Evolutionary conservation across 768 basidiomycete species (phyloP), one percentile per base, ranked within the genome.

Genomic region (Pulveroboletus sp.): DNA sequence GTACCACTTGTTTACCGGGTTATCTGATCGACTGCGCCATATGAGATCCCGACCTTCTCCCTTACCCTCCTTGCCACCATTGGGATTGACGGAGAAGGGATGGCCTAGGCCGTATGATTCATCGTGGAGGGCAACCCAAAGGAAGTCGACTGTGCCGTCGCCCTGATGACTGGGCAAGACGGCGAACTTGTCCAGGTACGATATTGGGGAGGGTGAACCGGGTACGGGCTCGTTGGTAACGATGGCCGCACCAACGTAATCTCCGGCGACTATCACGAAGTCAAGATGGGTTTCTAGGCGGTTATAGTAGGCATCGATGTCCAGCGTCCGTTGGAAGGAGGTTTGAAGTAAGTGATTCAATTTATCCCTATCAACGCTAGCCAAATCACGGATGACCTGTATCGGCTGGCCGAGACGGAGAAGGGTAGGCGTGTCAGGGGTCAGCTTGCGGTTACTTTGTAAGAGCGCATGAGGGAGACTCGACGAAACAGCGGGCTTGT

Each of bases 1-100:
- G 71, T 99, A 99, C 96, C 96, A 99, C 71, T 93, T 95, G 72
- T 99, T 99, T 49, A 98, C 83, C 0, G 93, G 94, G 68, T 99
- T 99, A 71, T 96, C 79, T 7, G 87, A 77, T 47, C 96, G 79
- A 65, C 85, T 89, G 40, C 96, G 82, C 96, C 96, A 99, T 35
- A 99, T 93, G 51, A 99, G 78, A 64, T 98, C 96, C 39, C 83
- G 76, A n/a, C 94, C 93, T 65, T 87, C 81, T 26, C 95, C 94
- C 50, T 80, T 76, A 30, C 95, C 96, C 47, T 85, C 83, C 60
- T 89, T 85, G 13, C 96, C 95, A 1, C 96, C 89, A 52, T 95
- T 95, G 28, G 93, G 89, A 67, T 99, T 99, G 51, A 89, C 86
- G 37, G 96, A 90, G 71, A 88, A 94, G 8, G 89, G 84, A 44